phyloP scores from a whole-genome alignment of 805 yeast genomes.

The Candida vaughaniae region DNA sequence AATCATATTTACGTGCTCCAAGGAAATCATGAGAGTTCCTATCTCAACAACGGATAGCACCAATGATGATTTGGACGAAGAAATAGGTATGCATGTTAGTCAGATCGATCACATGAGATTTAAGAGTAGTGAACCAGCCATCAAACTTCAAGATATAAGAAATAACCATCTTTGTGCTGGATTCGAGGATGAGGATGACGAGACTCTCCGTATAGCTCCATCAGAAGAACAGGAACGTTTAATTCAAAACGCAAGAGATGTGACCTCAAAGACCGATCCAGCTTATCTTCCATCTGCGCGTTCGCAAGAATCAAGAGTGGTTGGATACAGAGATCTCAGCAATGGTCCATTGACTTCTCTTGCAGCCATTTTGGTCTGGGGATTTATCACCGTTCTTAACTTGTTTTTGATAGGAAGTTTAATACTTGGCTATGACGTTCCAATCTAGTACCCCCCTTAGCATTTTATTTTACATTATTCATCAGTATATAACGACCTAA shows the following conservation, averaged over 20 bases:
- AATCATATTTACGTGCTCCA: slow-evolving; percentile 74
- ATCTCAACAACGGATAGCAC: slow-evolving; percentile 25
- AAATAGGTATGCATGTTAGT: background rate
- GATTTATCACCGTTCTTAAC: slow-evolving; percentile 67
- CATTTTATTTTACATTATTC: background rate
- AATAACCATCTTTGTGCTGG: slow-evolving; percentile 43
- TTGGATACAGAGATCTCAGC: slow-evolving; percentile 62
- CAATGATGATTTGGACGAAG: background rate
- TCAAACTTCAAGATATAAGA: slow-evolving; percentile 38
- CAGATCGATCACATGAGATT: slow-evolving; percentile 17
- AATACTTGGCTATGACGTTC: slow-evolving; percentile 28
- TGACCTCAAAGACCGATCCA: background rate
- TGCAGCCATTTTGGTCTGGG: slow-evolving; percentile 64
- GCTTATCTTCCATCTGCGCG: background rate
- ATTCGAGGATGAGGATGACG: slow-evolving; percentile 37
- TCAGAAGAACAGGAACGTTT: slow-evolving; percentile 19
- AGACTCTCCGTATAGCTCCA: slow-evolving; percentile 1
- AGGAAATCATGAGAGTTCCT: slow-evolving; percentile 62
- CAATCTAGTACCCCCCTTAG: slow-evolving; percentile 14
- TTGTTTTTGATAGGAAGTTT: slow-evolving; percentile 56
- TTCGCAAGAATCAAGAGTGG: slow-evolving; percentile 2
- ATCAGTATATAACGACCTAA: background rate
- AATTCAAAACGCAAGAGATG: slow-evolving; percentile 6
- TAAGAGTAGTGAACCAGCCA: slow-evolving; percentile 39
- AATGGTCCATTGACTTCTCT: slow-evolving; percentile 57